Evolutionary conservation across 371 early-diverging fungal species (phyloP).

Genomic region (Amoeboradix gromovi): DNA sequence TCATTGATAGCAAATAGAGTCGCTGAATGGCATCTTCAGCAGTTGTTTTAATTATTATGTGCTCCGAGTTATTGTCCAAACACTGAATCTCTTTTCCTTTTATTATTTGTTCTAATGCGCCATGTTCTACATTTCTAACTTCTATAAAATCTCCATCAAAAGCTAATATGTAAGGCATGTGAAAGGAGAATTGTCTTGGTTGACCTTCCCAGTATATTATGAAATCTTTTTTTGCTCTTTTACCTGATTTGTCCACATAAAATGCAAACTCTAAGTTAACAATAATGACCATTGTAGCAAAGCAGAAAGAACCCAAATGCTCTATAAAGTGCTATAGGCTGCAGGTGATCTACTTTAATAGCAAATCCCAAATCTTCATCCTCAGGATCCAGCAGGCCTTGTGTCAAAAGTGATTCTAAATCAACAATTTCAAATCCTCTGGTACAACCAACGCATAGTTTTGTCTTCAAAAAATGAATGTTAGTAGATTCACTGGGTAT

Average conservation of each 20-base stretch:
- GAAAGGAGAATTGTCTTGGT: constrained; percentile 21
- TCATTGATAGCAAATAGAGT: neutral
- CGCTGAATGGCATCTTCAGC: neutral
- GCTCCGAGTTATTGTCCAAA: constrained; percentile 4
- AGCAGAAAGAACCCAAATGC: constrained; percentile 41
- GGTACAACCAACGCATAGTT: constrained; percentile 49
- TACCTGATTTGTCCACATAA: constrained; percentile 55
- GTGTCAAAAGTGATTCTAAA: constrained; percentile 41
- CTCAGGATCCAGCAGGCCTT: constrained; percentile 40
- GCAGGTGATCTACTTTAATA: constrained; percentile 21
- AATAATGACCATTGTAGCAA: constrained; percentile 41
- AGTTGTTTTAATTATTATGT: neutral
- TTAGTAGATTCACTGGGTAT: constrained; percentile 49
- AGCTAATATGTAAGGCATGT: constrained; percentile 54
- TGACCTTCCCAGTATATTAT: constrained; percentile 26
- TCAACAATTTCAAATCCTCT: constrained; percentile 78
- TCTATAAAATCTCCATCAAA: constrained; percentile 66
- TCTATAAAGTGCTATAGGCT: constrained; percentile 52
- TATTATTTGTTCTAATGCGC: constrained; percentile 12
- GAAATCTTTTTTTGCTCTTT: constrained; percentile 34
- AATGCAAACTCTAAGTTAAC: constrained; percentile 38
- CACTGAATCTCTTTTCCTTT: constrained; percentile 7
- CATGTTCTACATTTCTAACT: constrained; percentile 49
- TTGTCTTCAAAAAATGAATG: constrained; percentile 44
- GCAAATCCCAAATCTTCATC: constrained; percentile 54